phyloP scores from a whole-genome alignment of 768 basidiomycete species.

The Mycena crocata region DNA sequence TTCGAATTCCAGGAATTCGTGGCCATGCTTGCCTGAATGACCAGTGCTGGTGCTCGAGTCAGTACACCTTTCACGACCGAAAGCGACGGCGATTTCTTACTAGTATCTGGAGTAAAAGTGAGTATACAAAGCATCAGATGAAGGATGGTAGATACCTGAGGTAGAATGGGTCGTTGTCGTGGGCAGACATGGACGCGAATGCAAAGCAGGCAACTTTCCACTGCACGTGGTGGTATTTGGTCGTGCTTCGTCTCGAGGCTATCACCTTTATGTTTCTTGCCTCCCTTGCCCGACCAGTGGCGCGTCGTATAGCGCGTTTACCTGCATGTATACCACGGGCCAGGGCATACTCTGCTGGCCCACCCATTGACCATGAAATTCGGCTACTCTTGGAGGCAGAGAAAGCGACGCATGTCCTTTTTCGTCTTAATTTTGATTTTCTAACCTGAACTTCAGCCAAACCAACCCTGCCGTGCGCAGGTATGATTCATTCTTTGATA shows the following conservation, averaged over 20 bases:
- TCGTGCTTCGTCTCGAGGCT: not conserved
- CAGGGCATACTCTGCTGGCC: not conserved
- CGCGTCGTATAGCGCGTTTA: slow-evolving; percentile 17
- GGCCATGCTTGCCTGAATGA: slow-evolving; percentile 98
- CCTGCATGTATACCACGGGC: slow-evolving; percentile 1
- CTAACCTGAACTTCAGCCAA: slow-evolving; percentile 8
- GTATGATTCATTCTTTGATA: not conserved
- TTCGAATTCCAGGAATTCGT: slow-evolving; percentile 98
- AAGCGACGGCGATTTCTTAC: slow-evolving; percentile 41
- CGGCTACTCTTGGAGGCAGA: slow-evolving; percentile 13
- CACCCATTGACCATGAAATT: slow-evolving; percentile 24
- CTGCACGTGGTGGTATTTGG: slow-evolving; percentile 13
- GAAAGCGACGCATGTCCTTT: slow-evolving; percentile 14
- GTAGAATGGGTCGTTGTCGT: slow-evolving; percentile 85
- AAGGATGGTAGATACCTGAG: slow-evolving; percentile 63
- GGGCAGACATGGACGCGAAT: slow-evolving; percentile 50
- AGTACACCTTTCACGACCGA: not conserved
- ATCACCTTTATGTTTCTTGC: slow-evolving; percentile 18
- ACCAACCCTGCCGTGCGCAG: slow-evolving; percentile 19
- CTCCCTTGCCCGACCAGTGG: slow-evolving; percentile 14
- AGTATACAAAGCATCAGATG: not conserved
- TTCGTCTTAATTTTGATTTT: not conserved
- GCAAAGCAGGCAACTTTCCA: not conserved
- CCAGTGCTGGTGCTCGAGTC: slow-evolving; percentile 73
- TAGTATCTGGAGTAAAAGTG: slow-evolving; percentile 55